Base-by-base conservation (phyloP, 2,329 filamentous ascomycete genomes). In the Aplosporella prunicola region DNA sequence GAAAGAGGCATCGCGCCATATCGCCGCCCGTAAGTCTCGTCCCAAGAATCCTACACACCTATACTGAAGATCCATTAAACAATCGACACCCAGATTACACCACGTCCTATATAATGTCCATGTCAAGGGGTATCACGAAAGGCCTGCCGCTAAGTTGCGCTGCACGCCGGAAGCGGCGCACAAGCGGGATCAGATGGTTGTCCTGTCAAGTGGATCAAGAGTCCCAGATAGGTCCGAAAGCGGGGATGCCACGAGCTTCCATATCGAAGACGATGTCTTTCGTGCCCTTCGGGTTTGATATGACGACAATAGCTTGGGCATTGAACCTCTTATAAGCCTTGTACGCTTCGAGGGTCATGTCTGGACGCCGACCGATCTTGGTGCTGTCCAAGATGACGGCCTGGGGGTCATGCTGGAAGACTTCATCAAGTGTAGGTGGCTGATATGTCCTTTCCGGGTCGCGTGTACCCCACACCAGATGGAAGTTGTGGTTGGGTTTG, bases 201-300 rank as follows among this genome's bases (percentile, higher is more conserved):
- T n/a, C n/a, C n/a, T n/a, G n/a, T n/a, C n/a, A n/a, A n/a, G n/a
- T n/a, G n/a, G 27, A 40, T 62, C 52, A 76, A 28, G 72, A 76
- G 57, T 87, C 82, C 62, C 79, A 87, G 48, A 87, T 82, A 7
- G 82, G 78, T 7, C 82, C 82, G 58, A 72, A 86, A 5, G 80
- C 79, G 2, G 74, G 68, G 9, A 85, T 58, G 0, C 80, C 78
- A 38, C 77, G 66, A 24, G 66, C 68, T 59, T 85, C 79, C 36
- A 87, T 60, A 7, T 71, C 77, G 52, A 78, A 81, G 0, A 86
- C 80, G 2, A 86, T 68, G 60, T 74, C 74, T 50, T 69, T 69
- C 13, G 80, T 85, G 20, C 84, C 68, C 40, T 61, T 69, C 41
- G 78, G 74, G 52, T 86, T 87, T 35, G 76, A 77, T 48, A 87